Conservation (phyloP, 192 early-diverging fungal species). For the Podila horticola region DNA sequence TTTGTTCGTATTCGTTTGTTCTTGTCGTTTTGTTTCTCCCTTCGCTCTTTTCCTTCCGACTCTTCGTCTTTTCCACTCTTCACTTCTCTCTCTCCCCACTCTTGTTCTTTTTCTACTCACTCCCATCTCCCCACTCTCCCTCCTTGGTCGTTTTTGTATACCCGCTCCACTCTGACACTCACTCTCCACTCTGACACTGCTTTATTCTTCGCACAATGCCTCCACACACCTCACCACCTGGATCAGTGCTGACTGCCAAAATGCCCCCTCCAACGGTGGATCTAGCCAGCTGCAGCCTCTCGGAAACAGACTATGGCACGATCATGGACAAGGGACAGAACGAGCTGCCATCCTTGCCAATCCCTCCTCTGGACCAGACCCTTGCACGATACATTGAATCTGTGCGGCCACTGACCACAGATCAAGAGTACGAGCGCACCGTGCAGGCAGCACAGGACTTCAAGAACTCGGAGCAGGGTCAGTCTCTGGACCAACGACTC, state of each 20-base stretch:
- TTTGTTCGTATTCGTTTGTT: not conserved
- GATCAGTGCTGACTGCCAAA: not conserved
- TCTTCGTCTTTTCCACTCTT: not conserved
- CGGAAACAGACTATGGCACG: constrained; percentile 5
- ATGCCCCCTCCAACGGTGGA: not conserved
- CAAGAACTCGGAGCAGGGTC: constrained; percentile 18
- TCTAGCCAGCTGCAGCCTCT: not conserved
- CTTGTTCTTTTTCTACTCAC: not conserved
- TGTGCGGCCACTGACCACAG: constrained; percentile 55
- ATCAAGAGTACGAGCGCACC: constrained; percentile 60
- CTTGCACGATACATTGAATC: constrained; percentile 58
- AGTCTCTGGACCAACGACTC: constrained; percentile 49
- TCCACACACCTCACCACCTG: constrained; percentile 2
- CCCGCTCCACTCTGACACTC: not conserved
- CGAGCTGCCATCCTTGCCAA: constrained; percentile 58
- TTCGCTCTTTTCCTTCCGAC: not conserved
- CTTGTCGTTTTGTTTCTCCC: not conserved
- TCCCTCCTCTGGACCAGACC: constrained; percentile 67
- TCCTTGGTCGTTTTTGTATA: not conserved
- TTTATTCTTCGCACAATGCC: not conserved
- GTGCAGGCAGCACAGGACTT: constrained; percentile 59
- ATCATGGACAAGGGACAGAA: constrained; percentile 50
- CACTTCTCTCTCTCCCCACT: not conserved
- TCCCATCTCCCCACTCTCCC: not conserved
- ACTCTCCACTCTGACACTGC: not conserved